A percentile compares a stretch with the other conserved stretches of the same genome.
phyloP scores from a whole-genome alignment of 2,329 filamentous ascomycete genomes.

The Spiromastix sp. region DNA sequence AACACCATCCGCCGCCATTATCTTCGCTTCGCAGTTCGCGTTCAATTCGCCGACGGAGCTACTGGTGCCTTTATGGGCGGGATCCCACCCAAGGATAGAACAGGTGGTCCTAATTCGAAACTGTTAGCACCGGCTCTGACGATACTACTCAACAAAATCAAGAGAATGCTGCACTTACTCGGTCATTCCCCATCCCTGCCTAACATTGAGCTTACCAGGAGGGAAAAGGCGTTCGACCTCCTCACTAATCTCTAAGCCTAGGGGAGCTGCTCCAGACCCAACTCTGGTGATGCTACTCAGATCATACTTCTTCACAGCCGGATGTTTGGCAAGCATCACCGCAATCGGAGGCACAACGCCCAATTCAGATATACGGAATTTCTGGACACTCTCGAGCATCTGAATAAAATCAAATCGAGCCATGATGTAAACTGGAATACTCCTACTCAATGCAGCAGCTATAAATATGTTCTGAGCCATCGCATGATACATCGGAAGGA shows the following conservation, averaged over 20 bases:
- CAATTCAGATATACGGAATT: slow-evolving; percentile 57
- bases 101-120: slow-evolving; percentile 47
- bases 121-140: background rate
- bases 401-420: slow-evolving; percentile 62
- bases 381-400: slow-evolving; percentile 58
- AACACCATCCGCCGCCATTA: slow-evolving; percentile 44
- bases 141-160: background rate
- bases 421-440: slow-evolving; percentile 69
- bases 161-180: slow-evolving; percentile 40
- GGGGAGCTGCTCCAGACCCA: slow-evolving; percentile 59
- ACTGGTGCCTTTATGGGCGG: slow-evolving; percentile 34
- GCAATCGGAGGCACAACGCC: slow-evolving; percentile 65
- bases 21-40: slow-evolving; percentile 58
- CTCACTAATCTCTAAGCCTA: slow-evolving; percentile 45
- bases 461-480: slow-evolving; percentile 63
- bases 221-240: slow-evolving; percentile 51
- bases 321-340: slow-evolving; percentile 62
- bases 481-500: slow-evolving; percentile 69
- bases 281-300: slow-evolving; percentile 53
- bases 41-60: slow-evolving; percentile 56
- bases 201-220: slow-evolving; percentile 39
- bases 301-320: slow-evolving; percentile 55
- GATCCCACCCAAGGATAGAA: slow-evolving; percentile 55
- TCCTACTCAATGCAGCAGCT: slow-evolving; percentile 45
- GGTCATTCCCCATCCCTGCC: slow-evolving; percentile 84